These are phyloP conservation scores for Penicillium sp. DNA, from an alignment of 2,329 filamentous ascomycete species.

Conservation along the genomic window DNA sequence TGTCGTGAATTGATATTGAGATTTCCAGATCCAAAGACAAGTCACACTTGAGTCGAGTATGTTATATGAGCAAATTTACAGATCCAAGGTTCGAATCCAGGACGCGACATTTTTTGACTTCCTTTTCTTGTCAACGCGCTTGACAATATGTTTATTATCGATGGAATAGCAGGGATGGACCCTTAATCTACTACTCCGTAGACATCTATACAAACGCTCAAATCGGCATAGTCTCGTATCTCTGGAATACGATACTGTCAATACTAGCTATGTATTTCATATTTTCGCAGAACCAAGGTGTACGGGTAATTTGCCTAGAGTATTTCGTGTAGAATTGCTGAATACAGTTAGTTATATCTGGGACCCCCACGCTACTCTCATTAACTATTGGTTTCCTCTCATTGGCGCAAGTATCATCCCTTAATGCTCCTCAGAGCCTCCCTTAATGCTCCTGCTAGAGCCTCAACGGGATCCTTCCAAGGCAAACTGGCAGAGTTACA, in stretches of 20 bases:
- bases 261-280: background rate
- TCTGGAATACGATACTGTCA: background rate
- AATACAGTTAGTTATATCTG: background rate
- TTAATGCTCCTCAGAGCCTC: background rate
- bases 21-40: too few relatives aligned
- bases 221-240: background rate
- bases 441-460: background rate
- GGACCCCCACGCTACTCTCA: background rate
- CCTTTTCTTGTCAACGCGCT: too few relatives aligned
- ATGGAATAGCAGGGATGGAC: too few relatives aligned
- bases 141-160: too few relatives aligned
- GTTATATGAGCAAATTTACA: too few relatives aligned
- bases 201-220: background rate
- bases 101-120: too few relatives aligned
- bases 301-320: slow-evolving; percentile 12
- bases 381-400: background rate
- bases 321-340: slow-evolving; percentile 14
- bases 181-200: too few relatives aligned
- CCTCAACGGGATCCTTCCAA: background rate
- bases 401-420: background rate
- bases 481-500: background rate
- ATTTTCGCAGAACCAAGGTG: background rate
- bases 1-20: too few relatives aligned
- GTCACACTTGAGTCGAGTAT: too few relatives aligned
- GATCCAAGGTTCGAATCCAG: too few relatives aligned